Evolutionary conservation across 768 basidiomycete genomes (phyloP).

Genomic region (Leccinum rimulosum): DNA sequence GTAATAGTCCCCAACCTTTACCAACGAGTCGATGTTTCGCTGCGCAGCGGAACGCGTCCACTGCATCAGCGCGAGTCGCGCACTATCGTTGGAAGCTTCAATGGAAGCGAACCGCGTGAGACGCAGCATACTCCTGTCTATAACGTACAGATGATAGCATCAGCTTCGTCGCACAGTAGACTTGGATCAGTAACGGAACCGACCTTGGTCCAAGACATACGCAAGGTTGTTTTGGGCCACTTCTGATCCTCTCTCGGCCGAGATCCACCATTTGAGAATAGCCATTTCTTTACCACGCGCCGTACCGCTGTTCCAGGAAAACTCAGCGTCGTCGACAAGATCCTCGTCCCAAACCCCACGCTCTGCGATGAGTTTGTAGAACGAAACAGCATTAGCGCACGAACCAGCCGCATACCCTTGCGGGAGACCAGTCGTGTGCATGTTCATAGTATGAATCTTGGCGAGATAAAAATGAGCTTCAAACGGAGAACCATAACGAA

Average conservation of each 20-base stretch:
- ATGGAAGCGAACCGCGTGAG: conserved; percentile 66
- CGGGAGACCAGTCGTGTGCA: conserved; percentile 41
- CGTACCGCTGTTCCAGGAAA: conserved; percentile 65
- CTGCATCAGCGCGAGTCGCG: conserved; percentile 80
- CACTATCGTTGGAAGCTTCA: conserved; percentile 79
- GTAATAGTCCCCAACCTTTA: conserved; percentile 98
- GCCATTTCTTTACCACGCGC: conserved; percentile 78
- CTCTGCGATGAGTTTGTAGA: conserved; percentile 90
- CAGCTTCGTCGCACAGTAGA: conserved; percentile 30
- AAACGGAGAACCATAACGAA: conserved; percentile 86
- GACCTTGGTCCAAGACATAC: conserved; percentile 88
- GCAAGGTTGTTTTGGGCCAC: conserved; percentile 95
- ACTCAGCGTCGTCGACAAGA: conserved; percentile 76
- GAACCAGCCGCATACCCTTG: conserved; percentile 59
- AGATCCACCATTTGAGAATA: conserved; percentile 92
- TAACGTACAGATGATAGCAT: not conserved
- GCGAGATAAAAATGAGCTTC: conserved; percentile 95
- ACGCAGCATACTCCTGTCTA: conserved; percentile 71
- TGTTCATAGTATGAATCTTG: conserved; percentile 66
- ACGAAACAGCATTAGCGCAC: conserved; percentile 88
- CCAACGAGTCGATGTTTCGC: conserved; percentile 92
- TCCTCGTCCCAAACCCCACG: conserved; percentile 87
- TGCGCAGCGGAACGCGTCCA: conserved; percentile 96
- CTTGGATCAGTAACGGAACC: conserved; percentile 32
- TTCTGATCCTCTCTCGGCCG: conserved; percentile 90